These are phyloP conservation scores for Geosmithia flava DNA, from an alignment of 2,329 filamentous ascomycete species.

Conservation along the genomic window DNA sequence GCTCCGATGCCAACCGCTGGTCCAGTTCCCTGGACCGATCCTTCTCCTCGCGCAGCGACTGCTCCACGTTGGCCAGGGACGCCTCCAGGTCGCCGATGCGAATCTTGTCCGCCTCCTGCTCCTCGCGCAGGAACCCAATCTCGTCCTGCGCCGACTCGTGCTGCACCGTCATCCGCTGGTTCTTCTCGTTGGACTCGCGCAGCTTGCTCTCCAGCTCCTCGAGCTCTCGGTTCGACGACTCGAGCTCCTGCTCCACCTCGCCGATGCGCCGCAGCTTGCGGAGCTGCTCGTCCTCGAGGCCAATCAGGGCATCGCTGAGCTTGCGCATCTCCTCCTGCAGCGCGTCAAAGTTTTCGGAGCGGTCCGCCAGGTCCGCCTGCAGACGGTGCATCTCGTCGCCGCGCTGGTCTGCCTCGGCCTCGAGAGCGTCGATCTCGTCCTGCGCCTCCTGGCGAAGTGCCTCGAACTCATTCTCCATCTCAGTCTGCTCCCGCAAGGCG, in stretches of 20 bases:
- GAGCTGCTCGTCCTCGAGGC: slow-evolving; percentile 81
- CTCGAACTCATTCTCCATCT: slow-evolving; percentile 49
- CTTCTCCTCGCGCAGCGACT: slow-evolving; percentile 71
- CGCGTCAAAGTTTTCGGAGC: slow-evolving; percentile 79
- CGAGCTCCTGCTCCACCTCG: slow-evolving; percentile 70
- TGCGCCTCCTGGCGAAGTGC: slow-evolving; percentile 50
- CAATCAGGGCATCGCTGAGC: slow-evolving; percentile 74
- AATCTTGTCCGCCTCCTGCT: slow-evolving; percentile 96
- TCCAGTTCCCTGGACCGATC: slow-evolving; percentile 64
- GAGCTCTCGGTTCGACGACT: slow-evolving; percentile 75
- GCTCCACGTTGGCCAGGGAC: slow-evolving; percentile 65
- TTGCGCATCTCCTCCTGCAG: slow-evolving; percentile 88
- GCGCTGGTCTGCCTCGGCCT: slow-evolving; percentile 62
- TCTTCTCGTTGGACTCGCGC: slow-evolving; percentile 75
- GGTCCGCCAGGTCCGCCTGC: slow-evolving; percentile 59
- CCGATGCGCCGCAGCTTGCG: slow-evolving; percentile 68
- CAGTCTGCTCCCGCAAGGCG: slow-evolving; percentile 52
- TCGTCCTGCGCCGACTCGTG: slow-evolving; percentile 87
- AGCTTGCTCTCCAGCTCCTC: slow-evolving; percentile 77
- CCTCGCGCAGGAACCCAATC: slow-evolving; percentile 88
- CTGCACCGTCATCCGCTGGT: slow-evolving; percentile 77
- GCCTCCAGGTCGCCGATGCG: slow-evolving; percentile 91
- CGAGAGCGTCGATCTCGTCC: slow-evolving; percentile 52
- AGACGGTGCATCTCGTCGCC: slow-evolving; percentile 58
- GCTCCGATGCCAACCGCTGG: slow-evolving; percentile 64